Evolutionary conservation across 2,329 filamentous ascomycete genomes (phyloP), one percentile per base, ranked within the genome.

Genomic region (Botryosphaeria dothidea): DNA sequence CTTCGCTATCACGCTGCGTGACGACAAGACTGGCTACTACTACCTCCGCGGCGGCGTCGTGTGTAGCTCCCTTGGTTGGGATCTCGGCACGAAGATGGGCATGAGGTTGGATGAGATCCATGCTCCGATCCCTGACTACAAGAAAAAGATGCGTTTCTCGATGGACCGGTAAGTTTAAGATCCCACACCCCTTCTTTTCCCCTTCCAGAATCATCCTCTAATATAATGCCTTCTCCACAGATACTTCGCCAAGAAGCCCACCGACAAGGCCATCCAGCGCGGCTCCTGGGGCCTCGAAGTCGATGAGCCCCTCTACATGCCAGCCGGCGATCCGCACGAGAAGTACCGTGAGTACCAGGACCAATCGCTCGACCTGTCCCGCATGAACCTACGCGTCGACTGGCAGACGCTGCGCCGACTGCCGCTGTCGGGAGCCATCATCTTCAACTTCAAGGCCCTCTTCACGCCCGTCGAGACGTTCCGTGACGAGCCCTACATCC

Each of bases 371-470:
- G 79, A 77, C 0, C 72, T 87, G 2, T 82, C 85, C 0, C 85
- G 91, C 36, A 81, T 91, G 68, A 80, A 90, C 67, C 80, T 96
- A 1, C 86, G 92, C 4, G 92, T 95, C 1, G 92, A 96, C 75
- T 96, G 92, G 91, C 93, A 96, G 77, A 96, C 92, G 0, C 80
- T 96, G 3, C 87, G 92, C 1, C 86, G 92, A 2, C 79, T 96
- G 0, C 92, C 92, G 0, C 80, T 96, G 0, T 92, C 90, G 0
- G 91, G 86, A 0, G 89, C 85, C 0, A 81, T 96, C 1, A 85
- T 92, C 0, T 96, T 96, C 81, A 96, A 95, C 75, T 96, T 94
- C 85, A 96, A 94, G 73, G 92, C 90, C 0, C 77, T 95, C 0
- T 96, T 96, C 77, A 95, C 92, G 0, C 90, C 90, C 0, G 75